These are phyloP conservation scores for Nidularia sp. DNA, from an alignment of 768 basidiomycete genomes.

Conservation along the genomic window DNA sequence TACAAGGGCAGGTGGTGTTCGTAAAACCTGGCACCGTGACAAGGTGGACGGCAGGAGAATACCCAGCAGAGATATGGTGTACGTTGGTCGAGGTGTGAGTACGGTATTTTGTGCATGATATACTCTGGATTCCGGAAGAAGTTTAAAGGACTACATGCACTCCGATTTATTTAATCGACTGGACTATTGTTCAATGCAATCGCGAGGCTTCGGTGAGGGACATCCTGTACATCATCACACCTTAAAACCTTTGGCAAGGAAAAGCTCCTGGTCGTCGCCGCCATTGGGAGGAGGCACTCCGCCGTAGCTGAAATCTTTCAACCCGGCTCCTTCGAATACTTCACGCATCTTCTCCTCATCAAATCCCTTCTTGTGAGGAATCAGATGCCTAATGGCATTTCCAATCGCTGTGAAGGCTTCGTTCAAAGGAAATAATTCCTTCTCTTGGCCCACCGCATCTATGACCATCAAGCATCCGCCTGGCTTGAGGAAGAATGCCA, in stretches of 20 bases:
- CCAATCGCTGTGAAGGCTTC: constrained; percentile 18
- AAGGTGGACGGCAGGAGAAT: not conserved
- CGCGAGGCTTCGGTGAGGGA: no score
- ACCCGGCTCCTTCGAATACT: constrained; percentile 50
- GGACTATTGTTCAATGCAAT: no score
- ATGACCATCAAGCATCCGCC: constrained; percentile 56
- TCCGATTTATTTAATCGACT: no score
- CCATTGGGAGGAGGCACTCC: constrained; percentile 23
- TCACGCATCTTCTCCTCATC: constrained; percentile 39
- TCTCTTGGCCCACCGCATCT: constrained; percentile 24
- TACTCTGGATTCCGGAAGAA: no score
- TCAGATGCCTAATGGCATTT: constrained; percentile 33
- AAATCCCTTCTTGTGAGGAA: constrained; percentile 55
- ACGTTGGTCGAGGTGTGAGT: not conserved
- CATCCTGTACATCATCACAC: not conserved
- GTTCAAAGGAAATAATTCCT: not conserved
- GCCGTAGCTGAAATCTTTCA: constrained; percentile 39
- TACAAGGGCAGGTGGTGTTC: not conserved
- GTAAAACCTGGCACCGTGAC: not conserved
- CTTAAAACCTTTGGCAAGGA: constrained; percentile 53
- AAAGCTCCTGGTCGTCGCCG: constrained; percentile 36
- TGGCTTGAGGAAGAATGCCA: constrained; percentile 58
- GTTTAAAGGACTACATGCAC: no score
- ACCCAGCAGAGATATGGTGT: not conserved
- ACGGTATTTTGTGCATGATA: no score